These are phyloP conservation scores for Diaporthe ilicicola DNA, from an alignment of 2,329 filamentous ascomycete species.

Conservation along the genomic window DNA sequence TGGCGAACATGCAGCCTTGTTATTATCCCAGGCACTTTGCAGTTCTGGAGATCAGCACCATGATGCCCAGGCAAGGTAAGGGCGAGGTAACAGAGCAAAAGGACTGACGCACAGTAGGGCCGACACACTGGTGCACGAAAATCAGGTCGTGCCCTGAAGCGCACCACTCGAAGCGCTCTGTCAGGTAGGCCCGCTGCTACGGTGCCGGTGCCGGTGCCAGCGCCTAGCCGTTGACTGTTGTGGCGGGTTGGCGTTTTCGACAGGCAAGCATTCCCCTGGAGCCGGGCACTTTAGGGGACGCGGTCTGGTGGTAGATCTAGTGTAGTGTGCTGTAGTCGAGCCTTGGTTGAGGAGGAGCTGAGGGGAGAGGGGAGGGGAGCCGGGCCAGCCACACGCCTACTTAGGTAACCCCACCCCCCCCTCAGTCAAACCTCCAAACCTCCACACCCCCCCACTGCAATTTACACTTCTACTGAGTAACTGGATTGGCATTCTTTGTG, in stretches of 20 bases:
- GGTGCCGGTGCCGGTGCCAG: neutral
- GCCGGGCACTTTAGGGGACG: constrained; percentile 1
- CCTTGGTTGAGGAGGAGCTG: neutral
- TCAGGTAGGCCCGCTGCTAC: neutral
- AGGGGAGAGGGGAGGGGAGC: no score
- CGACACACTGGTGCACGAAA: constrained; percentile 1
- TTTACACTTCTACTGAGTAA: constrained; percentile 10
- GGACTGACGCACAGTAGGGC: constrained; percentile 17
- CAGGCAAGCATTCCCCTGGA: constrained; percentile 19
- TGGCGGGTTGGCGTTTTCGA: neutral
- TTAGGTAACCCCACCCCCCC: neutral
- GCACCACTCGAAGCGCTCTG: constrained; percentile 16
- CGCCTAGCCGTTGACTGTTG: constrained; percentile 14
- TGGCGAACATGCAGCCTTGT: constrained; percentile 1
- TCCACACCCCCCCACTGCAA: neutral
- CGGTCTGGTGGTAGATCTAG: neutral
- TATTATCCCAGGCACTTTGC: neutral
- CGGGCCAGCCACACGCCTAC: neutral
- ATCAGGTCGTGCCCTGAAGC: neutral
- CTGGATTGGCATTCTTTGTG: neutral
- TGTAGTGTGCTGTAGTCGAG: no score
- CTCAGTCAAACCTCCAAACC: neutral
- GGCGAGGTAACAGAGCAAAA: no score
- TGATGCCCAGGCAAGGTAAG: neutral
- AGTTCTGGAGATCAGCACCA: neutral